Evolutionary conservation across 805 yeast genomes (phyloP).

Genomic region (Candida boleticola): DNA sequence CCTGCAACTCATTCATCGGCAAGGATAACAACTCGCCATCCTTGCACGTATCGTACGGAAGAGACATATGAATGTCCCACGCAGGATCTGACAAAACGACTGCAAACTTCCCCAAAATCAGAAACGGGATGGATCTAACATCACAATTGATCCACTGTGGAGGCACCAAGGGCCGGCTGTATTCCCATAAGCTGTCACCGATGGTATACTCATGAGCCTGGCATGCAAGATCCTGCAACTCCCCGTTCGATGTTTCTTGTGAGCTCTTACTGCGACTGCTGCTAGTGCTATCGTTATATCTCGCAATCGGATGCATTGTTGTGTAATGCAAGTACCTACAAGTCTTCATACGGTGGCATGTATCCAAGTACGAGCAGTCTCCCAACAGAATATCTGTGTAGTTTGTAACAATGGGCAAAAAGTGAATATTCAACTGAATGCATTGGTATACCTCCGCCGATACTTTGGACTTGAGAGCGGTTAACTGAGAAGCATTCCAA

Average conservation of each 20-base stretch:
- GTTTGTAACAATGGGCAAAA: constrained; percentile 25
- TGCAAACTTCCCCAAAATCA: constrained; percentile 71
- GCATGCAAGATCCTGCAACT: constrained; percentile 11
- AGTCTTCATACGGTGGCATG: constrained; percentile 80
- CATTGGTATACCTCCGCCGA: constrained; percentile 21
- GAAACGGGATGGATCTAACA: constrained; percentile 69
- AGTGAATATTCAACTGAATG: constrained; percentile 24
- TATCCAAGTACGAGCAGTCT: constrained; percentile 91
- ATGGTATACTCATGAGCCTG: constrained; percentile 40
- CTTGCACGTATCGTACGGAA: constrained; percentile 74
- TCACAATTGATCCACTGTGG: constrained; percentile 90
- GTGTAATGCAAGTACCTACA: constrained; percentile 83
- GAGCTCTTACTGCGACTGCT: constrained; percentile 7
- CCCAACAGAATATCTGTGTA: constrained; percentile 75
- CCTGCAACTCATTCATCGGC: constrained; percentile 68
- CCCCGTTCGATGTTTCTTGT: constrained; percentile 2
- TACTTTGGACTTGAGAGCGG: constrained; percentile 10
- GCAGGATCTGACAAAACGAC: constrained; percentile 92
- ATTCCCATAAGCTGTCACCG: constrained; percentile 45
- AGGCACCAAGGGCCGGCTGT: constrained; percentile 40
- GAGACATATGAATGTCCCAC: constrained; percentile 93
- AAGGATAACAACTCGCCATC: constrained; percentile 70
- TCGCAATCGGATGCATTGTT: constrained; percentile 40
- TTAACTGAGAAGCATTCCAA: not conserved
- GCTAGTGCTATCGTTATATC: not conserved